A percentile compares a stretch with the other conserved stretches of the same genome.
These are phyloP conservation scores for Conidiobolus incongruus DNA, from an alignment of 371 early-diverging fungal genomes.

Conservation along the genomic window DNA sequence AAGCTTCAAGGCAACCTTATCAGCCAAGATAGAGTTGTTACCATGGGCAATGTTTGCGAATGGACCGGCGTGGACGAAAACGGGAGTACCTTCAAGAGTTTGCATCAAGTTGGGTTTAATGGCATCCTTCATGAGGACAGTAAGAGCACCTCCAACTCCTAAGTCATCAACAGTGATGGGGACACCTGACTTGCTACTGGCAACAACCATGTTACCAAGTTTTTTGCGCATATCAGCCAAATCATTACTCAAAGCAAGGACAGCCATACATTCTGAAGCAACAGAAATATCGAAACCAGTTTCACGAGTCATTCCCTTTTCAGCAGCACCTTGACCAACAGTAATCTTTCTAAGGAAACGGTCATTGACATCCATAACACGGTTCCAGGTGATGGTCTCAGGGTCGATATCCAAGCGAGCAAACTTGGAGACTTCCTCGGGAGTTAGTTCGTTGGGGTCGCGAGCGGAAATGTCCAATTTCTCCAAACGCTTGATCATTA, in stretches of 20 bases:
- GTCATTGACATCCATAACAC: conserved; percentile 88
- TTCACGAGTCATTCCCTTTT: conserved; percentile 59
- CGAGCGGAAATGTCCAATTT: conserved; percentile 66
- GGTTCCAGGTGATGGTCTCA: conserved; percentile 80
- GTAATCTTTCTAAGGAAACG: conserved; percentile 78
- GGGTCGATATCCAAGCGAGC: conserved; percentile 85
- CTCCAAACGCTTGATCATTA: conserved; percentile 62
- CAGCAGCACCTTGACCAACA: conserved; percentile 67
- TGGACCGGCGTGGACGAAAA: conserved; percentile 95
- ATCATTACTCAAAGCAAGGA: conserved; percentile 73
- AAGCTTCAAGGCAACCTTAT: conserved; percentile 79
- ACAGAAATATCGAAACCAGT: conserved; percentile 94
- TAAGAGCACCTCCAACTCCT: conserved; percentile 83
- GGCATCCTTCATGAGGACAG: conserved; percentile 93
- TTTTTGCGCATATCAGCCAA: conserved; percentile 72
- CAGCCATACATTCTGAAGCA: conserved; percentile 95
- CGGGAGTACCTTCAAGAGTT: conserved; percentile 91
- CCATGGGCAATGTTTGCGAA: conserved; percentile 97
- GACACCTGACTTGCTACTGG: conserved; percentile 48
- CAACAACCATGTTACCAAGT: conserved; percentile 84
- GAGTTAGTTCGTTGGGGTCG: conserved; percentile 47
- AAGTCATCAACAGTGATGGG: conserved; percentile 90
- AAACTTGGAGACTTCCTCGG: conserved; percentile 52
- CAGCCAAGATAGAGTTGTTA: conserved; percentile 83
- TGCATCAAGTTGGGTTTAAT: conserved; percentile 96